Base-by-base conservation (phyloP, 805 yeast species). In the Candida germanica region DNA sequence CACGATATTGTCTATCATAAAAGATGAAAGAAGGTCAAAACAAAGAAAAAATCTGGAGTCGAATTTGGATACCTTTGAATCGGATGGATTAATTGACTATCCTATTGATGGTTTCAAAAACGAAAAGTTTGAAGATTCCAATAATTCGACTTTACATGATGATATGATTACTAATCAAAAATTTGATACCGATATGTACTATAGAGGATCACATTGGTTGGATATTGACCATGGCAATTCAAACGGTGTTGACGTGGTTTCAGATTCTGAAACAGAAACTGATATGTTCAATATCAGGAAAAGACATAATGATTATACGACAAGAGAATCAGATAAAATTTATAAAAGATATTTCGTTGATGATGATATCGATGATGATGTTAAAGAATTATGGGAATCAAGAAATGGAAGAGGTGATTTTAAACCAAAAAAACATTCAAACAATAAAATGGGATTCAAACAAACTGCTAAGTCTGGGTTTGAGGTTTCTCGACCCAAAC, bases 271-370 rank as follows among this genome's bases (percentile, higher is more conserved):
- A 10, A 7, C 23, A 20, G 23, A 20, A n/a, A 27, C 5, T 6
- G 19, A 11, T 20, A 10, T 20, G 23, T 20, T 20, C 23, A 31
- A 30, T 26, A 26, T 30, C 12, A 32, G 59, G 22, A 53, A 47
- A 30, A 49, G 43, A 22, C 38, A 46, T 13, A 68, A 57, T 8
- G 80, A 80, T 50, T 79, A 79, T 53, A 71, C 80, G 0, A 71
- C 73, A 1, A 60, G 86, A 40, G 86, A 80, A 49, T 80, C 77
- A 1, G 86, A 80, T 50, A 46, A 66, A 21, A 75, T 76, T 39
- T 72, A 61, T 47, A 59, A 64, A 28, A 66, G 66, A 31, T 65
- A 57, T 43, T 59, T 63, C 29, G 49, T 51, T 13, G 59, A 70
- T 37, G 59, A 59, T 14, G 58, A 58, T 11, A 72, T 74, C 20